phyloP scores from a whole-genome alignment of 345 rosid species.

The Brassica nigra region DNA sequence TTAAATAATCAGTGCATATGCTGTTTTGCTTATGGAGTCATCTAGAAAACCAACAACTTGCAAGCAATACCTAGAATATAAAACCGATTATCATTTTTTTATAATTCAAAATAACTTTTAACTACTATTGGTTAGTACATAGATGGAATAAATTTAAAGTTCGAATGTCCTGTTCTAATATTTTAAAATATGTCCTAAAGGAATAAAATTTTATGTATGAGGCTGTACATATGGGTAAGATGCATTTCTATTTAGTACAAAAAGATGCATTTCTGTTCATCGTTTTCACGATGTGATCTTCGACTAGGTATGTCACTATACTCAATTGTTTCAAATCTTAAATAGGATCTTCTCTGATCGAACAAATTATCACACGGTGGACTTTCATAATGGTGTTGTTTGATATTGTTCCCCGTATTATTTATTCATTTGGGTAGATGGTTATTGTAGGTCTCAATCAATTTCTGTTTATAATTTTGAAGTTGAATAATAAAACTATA shows the following conservation, averaged over 20 bases:
- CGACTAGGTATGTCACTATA: slow-evolving; percentile 1
- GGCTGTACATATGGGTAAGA: slow-evolving; percentile 16
- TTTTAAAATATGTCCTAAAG: neutral
- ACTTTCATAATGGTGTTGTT: neutral
- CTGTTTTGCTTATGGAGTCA: slow-evolving; percentile 39
- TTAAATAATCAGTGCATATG: slow-evolving; percentile 33
- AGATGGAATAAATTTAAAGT: neutral
- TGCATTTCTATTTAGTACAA: neutral
- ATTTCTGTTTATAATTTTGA: too few relatives aligned
- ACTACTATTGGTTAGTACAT: slow-evolving; percentile 5
- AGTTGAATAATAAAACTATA: too few relatives aligned
- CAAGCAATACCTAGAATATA: slow-evolving; percentile 35
- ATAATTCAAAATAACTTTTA: neutral
- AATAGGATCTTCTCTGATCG: too few relatives aligned
- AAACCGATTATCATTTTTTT: slow-evolving; percentile 6
- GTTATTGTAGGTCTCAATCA: too few relatives aligned
- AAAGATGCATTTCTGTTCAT: neutral
- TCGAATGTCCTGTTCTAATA: neutral
- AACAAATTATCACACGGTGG: too few relatives aligned
- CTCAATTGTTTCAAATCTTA: neutral
- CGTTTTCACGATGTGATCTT: neutral
- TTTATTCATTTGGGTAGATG: too few relatives aligned
- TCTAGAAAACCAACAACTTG: slow-evolving; percentile 38
- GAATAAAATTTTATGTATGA: slow-evolving; percentile 3
- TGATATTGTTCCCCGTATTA: neutral